Conservation (phyloP, 768 basidiomycete species). For the Pisolithus albus region DNA sequence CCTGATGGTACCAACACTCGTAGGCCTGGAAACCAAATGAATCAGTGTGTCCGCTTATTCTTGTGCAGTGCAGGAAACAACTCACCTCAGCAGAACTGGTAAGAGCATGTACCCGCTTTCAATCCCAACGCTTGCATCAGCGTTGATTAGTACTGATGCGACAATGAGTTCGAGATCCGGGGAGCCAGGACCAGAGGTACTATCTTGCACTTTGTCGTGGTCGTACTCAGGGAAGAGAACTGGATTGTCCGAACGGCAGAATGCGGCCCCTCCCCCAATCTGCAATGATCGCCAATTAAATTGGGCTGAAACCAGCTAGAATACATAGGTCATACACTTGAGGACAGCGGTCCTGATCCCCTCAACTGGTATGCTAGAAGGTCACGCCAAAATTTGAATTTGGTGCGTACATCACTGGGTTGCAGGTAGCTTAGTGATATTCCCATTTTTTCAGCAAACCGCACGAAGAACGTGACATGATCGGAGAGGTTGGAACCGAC, state of each 20-base stretch:
- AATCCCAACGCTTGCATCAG: background rate
- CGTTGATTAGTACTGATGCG: background rate
- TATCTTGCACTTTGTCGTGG: slow-evolving; percentile 18
- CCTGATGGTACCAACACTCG: slow-evolving; percentile 34
- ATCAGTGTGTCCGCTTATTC: background rate
- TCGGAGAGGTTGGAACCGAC: slow-evolving; percentile 73
- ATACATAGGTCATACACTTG: slow-evolving; percentile 38
- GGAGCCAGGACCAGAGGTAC: slow-evolving; percentile 23
- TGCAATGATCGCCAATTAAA: slow-evolving; percentile 7
- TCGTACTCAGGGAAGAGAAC: slow-evolving; percentile 28
- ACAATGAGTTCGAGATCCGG: slow-evolving; percentile 26
- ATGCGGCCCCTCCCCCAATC: slow-evolving; percentile 25
- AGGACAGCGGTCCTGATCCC: slow-evolving; percentile 44
- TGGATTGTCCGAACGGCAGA: slow-evolving; percentile 28
- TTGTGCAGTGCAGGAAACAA: background rate
- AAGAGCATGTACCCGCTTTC: slow-evolving; percentile 16
- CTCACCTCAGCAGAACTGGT: slow-evolving; percentile 20
- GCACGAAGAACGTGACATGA: slow-evolving; percentile 50
- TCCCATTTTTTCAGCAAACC: slow-evolving; percentile 45
- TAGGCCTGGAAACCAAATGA: slow-evolving; percentile 28
- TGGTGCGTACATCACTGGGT: slow-evolving; percentile 14
- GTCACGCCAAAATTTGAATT: slow-evolving; percentile 26
- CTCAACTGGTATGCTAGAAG: slow-evolving; percentile 37
- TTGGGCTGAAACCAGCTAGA: background rate
- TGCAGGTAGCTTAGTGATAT: slow-evolving; percentile 35